Conservation (phyloP, 805 yeast genomes). For the Pichia eremophila region DNA sequence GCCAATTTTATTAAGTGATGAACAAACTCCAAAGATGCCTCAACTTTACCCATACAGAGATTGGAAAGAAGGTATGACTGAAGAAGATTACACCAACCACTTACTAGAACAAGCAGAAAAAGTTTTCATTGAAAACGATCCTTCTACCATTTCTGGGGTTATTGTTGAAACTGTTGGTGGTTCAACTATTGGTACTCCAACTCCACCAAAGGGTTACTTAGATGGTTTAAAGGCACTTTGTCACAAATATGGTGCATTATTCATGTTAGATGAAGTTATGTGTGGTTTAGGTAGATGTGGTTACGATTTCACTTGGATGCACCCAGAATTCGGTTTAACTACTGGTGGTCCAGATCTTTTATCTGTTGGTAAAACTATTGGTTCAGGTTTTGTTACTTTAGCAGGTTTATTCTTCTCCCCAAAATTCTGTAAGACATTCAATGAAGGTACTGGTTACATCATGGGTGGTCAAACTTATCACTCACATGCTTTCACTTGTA, state of each 20-base stretch:
- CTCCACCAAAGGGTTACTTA: conserved; percentile 38
- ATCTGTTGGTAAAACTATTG: conserved; percentile 41
- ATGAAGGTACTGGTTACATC: conserved; percentile 31
- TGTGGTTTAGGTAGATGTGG: conserved; percentile 50
- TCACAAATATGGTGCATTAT: conserved; percentile 41
- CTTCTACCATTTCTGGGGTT: conserved; percentile 35
- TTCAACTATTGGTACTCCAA: conserved; percentile 36
- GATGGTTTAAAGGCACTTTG: conserved; percentile 37
- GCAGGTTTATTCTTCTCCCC: conserved; percentile 37
- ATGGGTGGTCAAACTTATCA: conserved; percentile 44
- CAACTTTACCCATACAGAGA: conserved; percentile 28
- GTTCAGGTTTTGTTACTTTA: conserved; percentile 40
- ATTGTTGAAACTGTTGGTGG: conserved; percentile 40
- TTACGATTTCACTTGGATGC: conserved; percentile 31
- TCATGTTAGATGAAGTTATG: conserved; percentile 49
- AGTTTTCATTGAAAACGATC: conserved; percentile 31
- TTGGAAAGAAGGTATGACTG: conserved; percentile 23
- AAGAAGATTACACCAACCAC: conserved; percentile 29
- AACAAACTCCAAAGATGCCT: conserved; percentile 23
- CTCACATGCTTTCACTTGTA: conserved; percentile 36
- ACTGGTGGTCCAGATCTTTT: conserved; percentile 39
- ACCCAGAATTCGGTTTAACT: conserved; percentile 22
- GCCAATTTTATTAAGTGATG: conserved; percentile 18
- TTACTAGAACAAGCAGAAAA: conserved; percentile 33
- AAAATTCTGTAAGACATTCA: conserved; percentile 28